These are phyloP conservation scores for Pyricularia sp. DNA, from an alignment of 2,329 filamentous ascomycete genomes.

Conservation along the genomic window DNA sequence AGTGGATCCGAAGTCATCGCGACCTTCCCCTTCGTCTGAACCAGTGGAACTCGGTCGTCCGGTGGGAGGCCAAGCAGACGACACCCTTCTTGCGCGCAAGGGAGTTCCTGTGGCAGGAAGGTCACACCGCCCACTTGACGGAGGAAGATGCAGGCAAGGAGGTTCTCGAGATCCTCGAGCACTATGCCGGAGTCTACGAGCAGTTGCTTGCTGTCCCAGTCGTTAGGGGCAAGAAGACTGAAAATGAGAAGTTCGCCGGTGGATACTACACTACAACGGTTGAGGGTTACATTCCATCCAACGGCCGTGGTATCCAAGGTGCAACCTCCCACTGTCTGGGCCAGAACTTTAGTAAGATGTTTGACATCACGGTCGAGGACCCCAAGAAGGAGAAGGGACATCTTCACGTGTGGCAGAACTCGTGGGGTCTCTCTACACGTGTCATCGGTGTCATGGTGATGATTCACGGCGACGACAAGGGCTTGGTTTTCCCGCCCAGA, in stretches of 20 bases:
- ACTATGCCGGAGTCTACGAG: slow-evolving; percentile 86
- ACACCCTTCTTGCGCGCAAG: slow-evolving; percentile 79
- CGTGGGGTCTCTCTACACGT: slow-evolving; percentile 94
- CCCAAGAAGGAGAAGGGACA: slow-evolving; percentile 68
- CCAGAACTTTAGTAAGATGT: slow-evolving; percentile 98
- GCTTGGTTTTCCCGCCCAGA: slow-evolving; percentile 81
- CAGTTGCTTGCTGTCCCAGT: slow-evolving; percentile 89
- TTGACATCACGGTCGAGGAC: slow-evolving; percentile 93
- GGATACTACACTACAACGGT: slow-evolving; percentile 94
- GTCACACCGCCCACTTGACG: slow-evolving; percentile 79
- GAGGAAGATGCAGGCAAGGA: slow-evolving; percentile 70
- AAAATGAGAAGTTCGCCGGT: slow-evolving; percentile 96
- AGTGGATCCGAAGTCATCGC: slow-evolving; percentile 93
- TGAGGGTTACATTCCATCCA: slow-evolving; percentile 92
- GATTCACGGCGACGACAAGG: slow-evolving; percentile 93
- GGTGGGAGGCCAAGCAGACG: slow-evolving; percentile 94
- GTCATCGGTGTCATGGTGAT: slow-evolving; percentile 98
- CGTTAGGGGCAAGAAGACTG: slow-evolving; percentile 86
- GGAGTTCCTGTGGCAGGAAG: slow-evolving; percentile 98
- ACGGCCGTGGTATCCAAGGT: slow-evolving; percentile 91
- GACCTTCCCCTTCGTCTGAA: slow-evolving; percentile 90
- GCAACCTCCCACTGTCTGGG: slow-evolving; percentile 89
- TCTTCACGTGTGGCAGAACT: slow-evolving; percentile 94
- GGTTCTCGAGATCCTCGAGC: slow-evolving; percentile 83
- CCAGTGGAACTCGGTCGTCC: slow-evolving; percentile 82